Conservation (phyloP, 2,329 filamentous ascomycete genomes). For the Botrytis aclada region DNA sequence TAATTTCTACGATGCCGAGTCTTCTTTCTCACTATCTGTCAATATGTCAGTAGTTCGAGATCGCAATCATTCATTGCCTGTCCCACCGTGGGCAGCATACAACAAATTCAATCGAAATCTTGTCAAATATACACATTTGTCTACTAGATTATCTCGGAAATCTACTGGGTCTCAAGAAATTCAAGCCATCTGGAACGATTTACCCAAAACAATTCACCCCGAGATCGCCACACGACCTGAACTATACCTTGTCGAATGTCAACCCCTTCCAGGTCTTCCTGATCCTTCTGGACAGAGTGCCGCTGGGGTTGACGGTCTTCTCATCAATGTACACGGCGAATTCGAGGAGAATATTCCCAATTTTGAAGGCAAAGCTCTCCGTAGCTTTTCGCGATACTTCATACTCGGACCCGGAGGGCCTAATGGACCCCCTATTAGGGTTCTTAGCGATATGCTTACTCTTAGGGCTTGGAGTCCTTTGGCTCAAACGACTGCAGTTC, state of each 20-base stretch:
- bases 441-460: conserved; percentile 76
- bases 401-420: conserved; percentile 72
- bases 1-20: conserved; percentile 72
- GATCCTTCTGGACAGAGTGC: conserved; percentile 64
- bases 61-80: conserved; percentile 41
- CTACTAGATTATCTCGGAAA: conserved; percentile 61
- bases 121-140: conserved; percentile 60
- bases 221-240: conserved; percentile 62
- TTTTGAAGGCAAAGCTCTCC: conserved; percentile 57
- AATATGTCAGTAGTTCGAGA: conserved; percentile 59
- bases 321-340: conserved; percentile 77
- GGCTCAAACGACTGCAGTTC: conserved; percentile 35
- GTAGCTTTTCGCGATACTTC: conserved; percentile 81
- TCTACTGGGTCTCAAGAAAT: conserved; percentile 65
- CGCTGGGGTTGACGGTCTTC: conserved; percentile 71
- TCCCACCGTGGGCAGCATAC: conserved; percentile 68
- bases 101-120: conserved; percentile 78
- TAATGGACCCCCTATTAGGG: conserved; percentile 57
- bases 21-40: conserved; percentile 72
- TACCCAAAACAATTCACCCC: conserved; percentile 74
- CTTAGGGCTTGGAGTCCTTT: conserved; percentile 62
- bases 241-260: conserved; percentile 82
- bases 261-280: conserved; percentile 66
- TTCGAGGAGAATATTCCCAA: conserved; percentile 69
- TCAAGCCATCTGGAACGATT: conserved; percentile 61